These are phyloP conservation scores for Yamadazyma sp. DNA, from an alignment of 805 yeast genomes.

Conservation along the genomic window DNA sequence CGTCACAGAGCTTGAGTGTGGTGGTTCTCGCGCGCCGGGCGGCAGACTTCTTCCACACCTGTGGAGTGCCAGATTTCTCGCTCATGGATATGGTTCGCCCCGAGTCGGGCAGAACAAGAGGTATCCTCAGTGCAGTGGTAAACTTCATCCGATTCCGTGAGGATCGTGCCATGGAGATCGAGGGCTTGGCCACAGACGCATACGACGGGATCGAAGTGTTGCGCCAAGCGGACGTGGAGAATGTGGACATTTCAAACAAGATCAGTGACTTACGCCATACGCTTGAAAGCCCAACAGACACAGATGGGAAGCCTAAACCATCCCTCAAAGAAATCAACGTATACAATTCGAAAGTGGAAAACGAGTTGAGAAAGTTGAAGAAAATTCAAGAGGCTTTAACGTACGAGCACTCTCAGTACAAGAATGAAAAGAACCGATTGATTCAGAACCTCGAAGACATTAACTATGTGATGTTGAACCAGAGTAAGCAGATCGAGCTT, in stretches of 20 bases:
- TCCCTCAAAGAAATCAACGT: slow-evolving; percentile 39
- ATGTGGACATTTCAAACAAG: slow-evolving; percentile 23
- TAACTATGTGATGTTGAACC: slow-evolving; percentile 54
- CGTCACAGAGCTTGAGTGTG: slow-evolving; percentile 42
- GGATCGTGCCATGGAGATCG: slow-evolving; percentile 69
- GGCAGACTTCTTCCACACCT: slow-evolving; percentile 60
- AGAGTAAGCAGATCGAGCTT: slow-evolving; percentile 58
- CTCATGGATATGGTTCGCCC: slow-evolving; percentile 76
- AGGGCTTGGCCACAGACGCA: slow-evolving; percentile 54
- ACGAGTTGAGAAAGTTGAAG: slow-evolving; percentile 60
- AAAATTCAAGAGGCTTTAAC: slow-evolving; percentile 61
- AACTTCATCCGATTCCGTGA: slow-evolving; percentile 85
- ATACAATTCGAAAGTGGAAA: slow-evolving; percentile 57
- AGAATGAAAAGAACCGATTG: slow-evolving; percentile 57
- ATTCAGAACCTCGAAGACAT: slow-evolving; percentile 61
- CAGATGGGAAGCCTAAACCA: slow-evolving; percentile 28
- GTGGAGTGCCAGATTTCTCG: slow-evolving; percentile 78
- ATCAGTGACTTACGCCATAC: slow-evolving; percentile 31
- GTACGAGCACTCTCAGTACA: slow-evolving; percentile 62
- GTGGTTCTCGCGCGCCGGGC: slow-evolving; percentile 61
- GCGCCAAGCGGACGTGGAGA: slow-evolving; percentile 30
- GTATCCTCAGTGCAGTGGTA: slow-evolving; percentile 77
- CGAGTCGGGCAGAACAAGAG: slow-evolving; percentile 61
- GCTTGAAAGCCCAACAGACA: slow-evolving; percentile 23
- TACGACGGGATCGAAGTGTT: slow-evolving; percentile 46